Conservation (phyloP, 371 early-diverging fungal species). For the Saksenaea oblongispora region DNA sequence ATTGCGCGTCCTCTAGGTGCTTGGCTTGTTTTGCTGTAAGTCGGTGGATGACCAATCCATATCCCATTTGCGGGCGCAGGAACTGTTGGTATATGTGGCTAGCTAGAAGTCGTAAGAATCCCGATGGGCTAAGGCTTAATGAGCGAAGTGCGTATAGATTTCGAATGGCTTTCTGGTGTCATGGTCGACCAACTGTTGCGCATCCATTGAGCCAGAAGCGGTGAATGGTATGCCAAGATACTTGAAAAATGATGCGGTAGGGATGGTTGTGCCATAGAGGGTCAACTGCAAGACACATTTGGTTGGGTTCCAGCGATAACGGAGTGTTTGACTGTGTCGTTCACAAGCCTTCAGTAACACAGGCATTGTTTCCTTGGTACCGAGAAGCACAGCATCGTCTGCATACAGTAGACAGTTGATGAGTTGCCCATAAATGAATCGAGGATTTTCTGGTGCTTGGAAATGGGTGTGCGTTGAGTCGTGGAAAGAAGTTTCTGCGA, state of each 20-base stretch:
- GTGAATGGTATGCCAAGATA: slow-evolving; percentile 19
- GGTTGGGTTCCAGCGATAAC: slow-evolving; percentile 28
- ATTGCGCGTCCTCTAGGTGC: too few relatives aligned
- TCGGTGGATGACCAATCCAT: too few relatives aligned
- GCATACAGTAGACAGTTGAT: background rate
- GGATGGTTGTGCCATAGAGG: slow-evolving; percentile 7
- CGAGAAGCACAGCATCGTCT: slow-evolving; percentile 16
- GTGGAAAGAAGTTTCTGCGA: slow-evolving; percentile 1
- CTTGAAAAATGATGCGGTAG: background rate
- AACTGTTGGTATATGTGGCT: slow-evolving; percentile 5
- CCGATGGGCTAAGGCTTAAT: slow-evolving; percentile 2
- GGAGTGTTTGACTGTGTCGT: slow-evolving; percentile 13
- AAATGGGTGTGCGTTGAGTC: background rate
- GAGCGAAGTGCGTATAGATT: slow-evolving; percentile 5
- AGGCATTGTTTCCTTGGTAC: background rate
- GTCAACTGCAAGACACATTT: slow-evolving; percentile 21
- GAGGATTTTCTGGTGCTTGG: background rate
- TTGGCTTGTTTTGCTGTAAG: too few relatives aligned
- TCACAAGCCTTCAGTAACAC: background rate
- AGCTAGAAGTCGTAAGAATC: slow-evolving; percentile 6
- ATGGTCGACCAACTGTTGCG: background rate
- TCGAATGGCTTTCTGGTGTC: background rate
- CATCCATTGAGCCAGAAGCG: slow-evolving; percentile 6
- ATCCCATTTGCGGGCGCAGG: background rate
- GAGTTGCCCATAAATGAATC: background rate